Conservation (phyloP, 768 basidiomycete genomes). For the Leccinum boreale region DNA sequence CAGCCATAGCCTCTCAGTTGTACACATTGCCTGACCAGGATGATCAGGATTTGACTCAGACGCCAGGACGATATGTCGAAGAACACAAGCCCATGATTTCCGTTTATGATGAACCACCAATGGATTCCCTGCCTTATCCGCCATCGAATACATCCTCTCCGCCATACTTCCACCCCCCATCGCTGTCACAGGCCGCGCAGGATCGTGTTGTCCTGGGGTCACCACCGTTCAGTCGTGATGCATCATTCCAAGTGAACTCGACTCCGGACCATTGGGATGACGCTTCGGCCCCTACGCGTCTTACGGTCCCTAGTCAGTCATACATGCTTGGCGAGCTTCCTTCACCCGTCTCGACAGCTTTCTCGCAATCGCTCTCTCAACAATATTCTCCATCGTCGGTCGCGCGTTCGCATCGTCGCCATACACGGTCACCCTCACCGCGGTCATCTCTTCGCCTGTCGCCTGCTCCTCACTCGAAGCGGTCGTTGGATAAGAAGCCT, state of each 20-base stretch:
- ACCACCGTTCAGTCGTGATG: constrained; percentile 12
- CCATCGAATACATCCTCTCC: constrained; percentile 21
- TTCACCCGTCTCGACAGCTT: constrained; percentile 4
- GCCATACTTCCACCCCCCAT: constrained; percentile 16
- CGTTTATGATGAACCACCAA: constrained; percentile 23
- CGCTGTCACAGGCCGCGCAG: constrained; percentile 8
- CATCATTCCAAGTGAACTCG: constrained; percentile 4
- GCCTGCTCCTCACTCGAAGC: constrained; percentile 21
- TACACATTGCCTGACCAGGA: constrained; percentile 20
- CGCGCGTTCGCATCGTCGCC: constrained; percentile 21
- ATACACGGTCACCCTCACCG: constrained; percentile 28
- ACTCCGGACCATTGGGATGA: constrained; percentile 25
- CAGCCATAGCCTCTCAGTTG: constrained; percentile 7
- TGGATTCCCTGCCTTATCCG: constrained; percentile 32
- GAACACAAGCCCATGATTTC: constrained; percentile 8
- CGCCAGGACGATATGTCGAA: constrained; percentile 9
- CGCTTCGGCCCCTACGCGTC: not conserved
- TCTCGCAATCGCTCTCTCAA: constrained; percentile 12
- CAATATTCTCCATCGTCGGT: constrained; percentile 12
- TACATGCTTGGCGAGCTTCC: constrained; percentile 19
- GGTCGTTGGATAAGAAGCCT: constrained; percentile 48
- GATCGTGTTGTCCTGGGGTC: constrained; percentile 13
- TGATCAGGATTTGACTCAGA: not conserved
- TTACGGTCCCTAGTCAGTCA: constrained; percentile 13
- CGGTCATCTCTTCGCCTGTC: constrained; percentile 18